phyloP scores from a whole-genome alignment of 2,329 filamentous ascomycete species.

The Malbranchea zuffiana region DNA sequence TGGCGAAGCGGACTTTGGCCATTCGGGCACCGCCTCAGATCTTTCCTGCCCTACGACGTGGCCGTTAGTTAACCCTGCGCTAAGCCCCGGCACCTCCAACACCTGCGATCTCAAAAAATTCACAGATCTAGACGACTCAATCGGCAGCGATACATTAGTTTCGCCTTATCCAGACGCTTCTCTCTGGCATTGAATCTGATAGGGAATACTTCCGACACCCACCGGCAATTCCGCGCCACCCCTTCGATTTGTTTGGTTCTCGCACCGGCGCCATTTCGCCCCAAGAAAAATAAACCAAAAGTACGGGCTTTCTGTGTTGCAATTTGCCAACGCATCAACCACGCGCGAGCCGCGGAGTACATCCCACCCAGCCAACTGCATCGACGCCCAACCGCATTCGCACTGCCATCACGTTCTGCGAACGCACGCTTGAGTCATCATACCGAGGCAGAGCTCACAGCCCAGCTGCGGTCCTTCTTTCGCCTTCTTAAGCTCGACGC shows the following conservation, averaged over 20 bases:
- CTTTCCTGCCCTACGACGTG: conserved; percentile 14
- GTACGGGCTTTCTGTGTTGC: conserved; percentile 6
- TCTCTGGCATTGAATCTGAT: neutral
- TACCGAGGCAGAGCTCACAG: conserved; percentile 8
- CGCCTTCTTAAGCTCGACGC: conserved; percentile 3
- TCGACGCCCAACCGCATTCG: conserved; percentile 15
- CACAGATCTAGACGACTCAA: conserved; percentile 1
- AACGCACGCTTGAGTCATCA: too few relatives aligned
- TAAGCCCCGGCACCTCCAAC: too few relatives aligned
- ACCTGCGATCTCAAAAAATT: too few relatives aligned
- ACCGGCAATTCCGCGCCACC: conserved; percentile 4
- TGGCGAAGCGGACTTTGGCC: conserved; percentile 2
- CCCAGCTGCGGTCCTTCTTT: conserved; percentile 7
- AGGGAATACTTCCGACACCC: neutral
- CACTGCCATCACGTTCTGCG: conserved; percentile 8
- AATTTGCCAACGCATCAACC: conserved; percentile 15
- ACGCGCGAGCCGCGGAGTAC: conserved; percentile 9
- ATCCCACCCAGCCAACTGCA: conserved; percentile 12
- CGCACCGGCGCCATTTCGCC: too few relatives aligned
- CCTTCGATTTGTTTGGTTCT: too few relatives aligned
- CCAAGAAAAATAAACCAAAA: conserved; percentile 9
- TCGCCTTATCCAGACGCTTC: conserved; percentile 4
- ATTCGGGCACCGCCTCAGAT: conserved; percentile 15
- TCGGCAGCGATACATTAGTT: conserved; percentile 1
- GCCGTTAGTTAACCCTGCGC: too few relatives aligned